Conservation (phyloP, 129 eudicot genomes). For the Chrysanthemum seticuspe region DNA sequence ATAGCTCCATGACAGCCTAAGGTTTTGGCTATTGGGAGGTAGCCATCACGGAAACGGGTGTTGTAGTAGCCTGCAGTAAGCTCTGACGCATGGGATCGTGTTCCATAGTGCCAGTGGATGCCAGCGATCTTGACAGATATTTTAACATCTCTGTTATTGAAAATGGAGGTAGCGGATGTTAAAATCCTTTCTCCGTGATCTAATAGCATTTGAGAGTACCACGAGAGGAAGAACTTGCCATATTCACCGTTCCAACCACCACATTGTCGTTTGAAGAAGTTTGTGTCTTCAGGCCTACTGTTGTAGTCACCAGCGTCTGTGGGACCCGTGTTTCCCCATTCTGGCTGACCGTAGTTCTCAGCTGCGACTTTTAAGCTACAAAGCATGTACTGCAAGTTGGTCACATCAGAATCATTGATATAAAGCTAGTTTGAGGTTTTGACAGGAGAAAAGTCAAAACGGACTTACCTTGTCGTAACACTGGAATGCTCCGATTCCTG, state of each 20-base stretch:
- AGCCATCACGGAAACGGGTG: conserved; percentile 67
- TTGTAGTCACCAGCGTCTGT: conserved; percentile 88
- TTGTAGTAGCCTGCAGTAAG: conserved; percentile 84
- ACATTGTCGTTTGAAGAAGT: conserved; percentile 70
- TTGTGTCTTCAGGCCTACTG: conserved; percentile 93
- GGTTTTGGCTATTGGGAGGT: conserved; percentile 69
- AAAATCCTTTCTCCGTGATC: conserved; percentile 31
- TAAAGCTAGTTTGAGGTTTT: background rate
- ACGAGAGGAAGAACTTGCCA: conserved; percentile 84
- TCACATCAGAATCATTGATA: background rate
- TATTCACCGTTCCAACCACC: conserved; percentile 74
- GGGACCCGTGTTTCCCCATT: conserved; percentile 91
- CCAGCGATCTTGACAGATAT: conserved; percentile 71
- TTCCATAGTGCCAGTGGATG: conserved; percentile 81
- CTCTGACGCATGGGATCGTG: conserved; percentile 80
- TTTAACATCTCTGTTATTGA: conserved; percentile 62
- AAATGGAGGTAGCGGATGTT: conserved; percentile 50
- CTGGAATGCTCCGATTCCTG: conserved; percentile 96
- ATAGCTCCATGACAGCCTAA: conserved; percentile 60
- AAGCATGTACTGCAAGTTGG: conserved; percentile 40
- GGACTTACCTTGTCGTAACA: conserved; percentile 79
- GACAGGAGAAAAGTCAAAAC: background rate
- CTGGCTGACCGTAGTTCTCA: conserved; percentile 69
- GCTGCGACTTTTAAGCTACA: conserved; percentile 88
- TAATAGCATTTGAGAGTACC: conserved; percentile 86